phyloP scores from a whole-genome alignment of 495 filamentous ascomycete genomes.

The Bryoglossum gracile region DNA sequence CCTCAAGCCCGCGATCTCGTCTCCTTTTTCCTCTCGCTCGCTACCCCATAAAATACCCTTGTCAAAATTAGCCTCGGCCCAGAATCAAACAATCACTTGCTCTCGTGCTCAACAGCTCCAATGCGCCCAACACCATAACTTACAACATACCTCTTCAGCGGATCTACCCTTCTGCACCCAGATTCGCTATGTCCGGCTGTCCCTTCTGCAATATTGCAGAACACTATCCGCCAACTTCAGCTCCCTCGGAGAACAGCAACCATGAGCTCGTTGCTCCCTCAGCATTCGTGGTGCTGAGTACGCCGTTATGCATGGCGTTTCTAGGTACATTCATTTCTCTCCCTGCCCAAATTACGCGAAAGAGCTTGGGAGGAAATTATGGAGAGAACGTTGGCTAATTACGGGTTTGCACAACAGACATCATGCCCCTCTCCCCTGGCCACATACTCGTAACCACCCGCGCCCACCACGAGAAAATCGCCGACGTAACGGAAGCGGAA shows the following conservation, averaged over 20 bases:
- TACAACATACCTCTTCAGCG: background rate
- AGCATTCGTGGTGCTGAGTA: constrained; percentile 67
- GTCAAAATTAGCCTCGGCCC: constrained; percentile 4
- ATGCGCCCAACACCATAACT: constrained; percentile 9
- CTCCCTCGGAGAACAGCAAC: constrained; percentile 23
- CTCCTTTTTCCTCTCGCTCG: background rate
- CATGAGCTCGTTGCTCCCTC: constrained; percentile 33
- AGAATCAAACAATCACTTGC: too few relatives aligned
- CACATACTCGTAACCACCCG: constrained; percentile 74
- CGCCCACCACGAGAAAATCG: constrained; percentile 61
- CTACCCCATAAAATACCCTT: too few relatives aligned
- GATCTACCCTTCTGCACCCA: background rate
- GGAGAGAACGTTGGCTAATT: too few relatives aligned
- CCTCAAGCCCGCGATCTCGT: too few relatives aligned
- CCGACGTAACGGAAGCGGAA: constrained; percentile 50
- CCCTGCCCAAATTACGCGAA: too few relatives aligned
- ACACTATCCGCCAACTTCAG: constrained; percentile 38
- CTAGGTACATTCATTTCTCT: too few relatives aligned
- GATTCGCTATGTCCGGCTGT: constrained; percentile 30
- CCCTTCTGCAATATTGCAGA: constrained; percentile 61
- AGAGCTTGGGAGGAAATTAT: too few relatives aligned
- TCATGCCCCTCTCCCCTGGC: constrained; percentile 68
- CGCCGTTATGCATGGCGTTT: constrained; percentile 68
- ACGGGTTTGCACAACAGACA: too few relatives aligned
- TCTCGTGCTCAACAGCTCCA: background rate